Evolutionary conservation across 495 filamentous ascomycete species (phyloP), one percentile per base, ranked within the genome.

Genomic region (Pyronema omphalodes): DNA sequence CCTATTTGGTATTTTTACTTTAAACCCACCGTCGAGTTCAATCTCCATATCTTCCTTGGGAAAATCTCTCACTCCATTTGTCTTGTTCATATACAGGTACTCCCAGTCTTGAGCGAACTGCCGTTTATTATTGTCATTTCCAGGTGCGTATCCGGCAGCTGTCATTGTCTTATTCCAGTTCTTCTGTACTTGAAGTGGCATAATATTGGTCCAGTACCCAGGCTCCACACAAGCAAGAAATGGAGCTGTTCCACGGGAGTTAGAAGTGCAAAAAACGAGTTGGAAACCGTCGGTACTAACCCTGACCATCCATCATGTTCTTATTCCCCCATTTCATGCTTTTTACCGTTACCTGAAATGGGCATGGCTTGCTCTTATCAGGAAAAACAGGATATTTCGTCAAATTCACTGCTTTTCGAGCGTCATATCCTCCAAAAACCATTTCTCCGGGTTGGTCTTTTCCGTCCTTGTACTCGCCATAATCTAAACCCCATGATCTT

Each of bases 151-250:
- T 29, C 23, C 23, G 23, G 23, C 23, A 29, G 23, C 23, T 6
- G 57, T 45, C 60, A 63, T 57, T 2, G 59, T 63, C n/a, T 50
- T 51, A n/a, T 63, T 63, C 41, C 62, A 63, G 14, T 62, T 63
- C 14, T 44, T 7, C 44, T 62, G 61, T 6, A 63, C 60, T 4
- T 34, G 41, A 1, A 52, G 52, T 0, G 61, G 61, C 50, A 63
- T 53, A 15, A 63, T 57, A 17, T 52, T 62, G 1, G 60, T 57
- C 61, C 61, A 63, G 37, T 62, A 62, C 18, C 60, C 61, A 9
- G 61, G 60, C 33, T 63, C 61, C 5, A 63, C n/a, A 23, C 61
- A 63, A 12, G 60, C 61, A 60, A 63, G 56, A 34, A 63, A 63
- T 8, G 44, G 6, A 0, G 44, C 60, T 63, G 55, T n/a, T 34